Percentiles rank a stretch among this genome's conserved stretches.
Conservation (phyloP, 2,329 filamentous ascomycete species). For the Apiospora arundinis region DNA sequence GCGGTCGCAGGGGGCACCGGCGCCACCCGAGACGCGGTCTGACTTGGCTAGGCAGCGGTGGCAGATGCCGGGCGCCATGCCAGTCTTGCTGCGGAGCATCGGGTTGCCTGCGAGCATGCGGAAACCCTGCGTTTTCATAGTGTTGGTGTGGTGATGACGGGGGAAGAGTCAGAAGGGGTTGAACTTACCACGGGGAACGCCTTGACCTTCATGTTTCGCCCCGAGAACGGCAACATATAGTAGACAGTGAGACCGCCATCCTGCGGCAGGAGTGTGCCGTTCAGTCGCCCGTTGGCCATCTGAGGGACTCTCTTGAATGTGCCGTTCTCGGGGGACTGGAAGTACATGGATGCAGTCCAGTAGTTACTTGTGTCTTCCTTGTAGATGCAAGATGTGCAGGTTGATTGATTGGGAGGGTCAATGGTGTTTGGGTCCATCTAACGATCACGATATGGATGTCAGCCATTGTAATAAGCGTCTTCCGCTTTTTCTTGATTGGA, state of each 20-base stretch:
- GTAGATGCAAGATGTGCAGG: conserved; percentile 70
- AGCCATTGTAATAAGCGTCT: no score
- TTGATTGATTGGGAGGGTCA: conserved; percentile 52
- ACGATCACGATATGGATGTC: not conserved
- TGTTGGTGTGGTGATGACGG: conserved; percentile 50
- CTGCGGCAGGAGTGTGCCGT: conserved; percentile 59
- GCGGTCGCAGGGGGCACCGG: conserved; percentile 35
- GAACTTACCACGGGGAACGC: conserved; percentile 24
- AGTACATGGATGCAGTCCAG: conserved; percentile 67
- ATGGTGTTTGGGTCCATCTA: conserved; percentile 45
- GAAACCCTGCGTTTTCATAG: conserved; percentile 67
- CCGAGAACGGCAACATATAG: conserved; percentile 64
- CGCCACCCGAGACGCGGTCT: conserved; percentile 39
- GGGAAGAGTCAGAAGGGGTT: not conserved
- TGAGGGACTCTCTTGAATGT: conserved; percentile 69
- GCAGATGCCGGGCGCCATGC: conserved; percentile 56
- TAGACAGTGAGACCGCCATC: conserved; percentile 54
- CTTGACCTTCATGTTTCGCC: conserved; percentile 50
- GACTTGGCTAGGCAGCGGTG: conserved; percentile 58
- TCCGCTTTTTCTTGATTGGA: conserved; percentile 48
- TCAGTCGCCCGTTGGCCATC: conserved; percentile 53
- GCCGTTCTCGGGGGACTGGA: conserved; percentile 63
- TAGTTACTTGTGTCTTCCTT: conserved; percentile 69
- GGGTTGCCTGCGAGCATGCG: conserved; percentile 70
- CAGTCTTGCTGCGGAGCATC: conserved; percentile 54